Base-by-base conservation (phyloP, 495 filamentous ascomycete genomes). In the Hypoxylon perforatum region DNA sequence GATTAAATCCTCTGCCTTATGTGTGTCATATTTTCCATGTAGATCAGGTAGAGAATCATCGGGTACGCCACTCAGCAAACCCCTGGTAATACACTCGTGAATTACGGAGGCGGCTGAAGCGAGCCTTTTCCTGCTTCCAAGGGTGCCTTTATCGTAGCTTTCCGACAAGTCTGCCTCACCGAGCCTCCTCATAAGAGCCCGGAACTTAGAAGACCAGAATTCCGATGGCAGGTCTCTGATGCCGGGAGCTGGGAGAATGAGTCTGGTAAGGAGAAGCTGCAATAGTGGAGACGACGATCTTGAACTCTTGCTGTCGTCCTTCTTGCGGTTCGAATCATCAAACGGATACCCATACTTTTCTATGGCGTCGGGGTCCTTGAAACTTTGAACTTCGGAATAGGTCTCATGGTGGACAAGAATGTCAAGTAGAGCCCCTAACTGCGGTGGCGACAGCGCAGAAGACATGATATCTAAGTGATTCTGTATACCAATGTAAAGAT, bases 141-240 rank as follows among this genome's bases (percentile, higher is more conserved):
- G 66, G 6, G 81, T 77, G 5, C 87, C 88, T 70, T 90, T 90
- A 69, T 91, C 88, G 67, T 89, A 91, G 71, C 87, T 90, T 65
- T 90, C 87, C 23, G 85, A 88, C 23, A 90, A 76, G 23, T 88
- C 82, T 15, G 83, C 86, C 14, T 85, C 78, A 3, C 75, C 82
- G n/a, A 90, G 73, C 41, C 83, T 81, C 22, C 73, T 75, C 57
- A 80, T 69, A 15, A 88, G 71, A 30, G 78, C 78, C 57, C 81
- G 76, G 36, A 84, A 75, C 19, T 79, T 70, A 9, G 74, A 72
- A 39, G 78, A 74, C 88, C 88, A 91, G 63, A 90, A 90, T 8
- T 83, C 81, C 0, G 71, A 36, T 1, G 82, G 77, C 0, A 90
- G 77, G 57, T 87, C 83, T 17, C 80, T 80, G 9, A 89, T 67